These are phyloP conservation scores for Wickerhamomyces sydowiorum DNA, from an alignment of 805 yeast species.

Conservation along the genomic window DNA sequence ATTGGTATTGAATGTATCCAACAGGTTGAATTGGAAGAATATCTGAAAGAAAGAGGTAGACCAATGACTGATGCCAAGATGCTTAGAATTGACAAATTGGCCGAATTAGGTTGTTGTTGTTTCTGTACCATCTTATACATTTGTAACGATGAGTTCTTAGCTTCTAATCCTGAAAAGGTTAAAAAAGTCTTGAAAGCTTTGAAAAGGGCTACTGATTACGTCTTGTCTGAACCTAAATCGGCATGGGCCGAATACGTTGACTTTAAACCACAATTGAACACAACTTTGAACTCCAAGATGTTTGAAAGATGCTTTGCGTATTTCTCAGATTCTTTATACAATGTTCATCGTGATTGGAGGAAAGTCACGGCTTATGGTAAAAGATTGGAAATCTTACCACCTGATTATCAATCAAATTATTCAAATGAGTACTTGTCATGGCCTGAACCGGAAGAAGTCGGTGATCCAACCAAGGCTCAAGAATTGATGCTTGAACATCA, in stretches of 20 bases:
- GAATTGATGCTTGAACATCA: constrained; percentile 41
- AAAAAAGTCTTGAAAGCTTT: constrained; percentile 39
- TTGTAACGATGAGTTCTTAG: constrained; percentile 44
- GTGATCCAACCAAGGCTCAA: constrained; percentile 43
- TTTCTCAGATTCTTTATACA: constrained; percentile 44
- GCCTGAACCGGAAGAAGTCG: constrained; percentile 42
- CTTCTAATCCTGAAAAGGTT: constrained; percentile 40
- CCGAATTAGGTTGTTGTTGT: constrained; percentile 54
- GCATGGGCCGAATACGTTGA: constrained; percentile 42
- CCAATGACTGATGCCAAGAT: constrained; percentile 42
- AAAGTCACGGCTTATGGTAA: constrained; percentile 52
- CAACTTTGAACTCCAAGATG: constrained; percentile 36
- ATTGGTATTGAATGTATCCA: constrained; percentile 56
- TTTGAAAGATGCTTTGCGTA: constrained; percentile 52
- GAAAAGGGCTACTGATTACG: constrained; percentile 45
- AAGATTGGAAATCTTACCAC: constrained; percentile 44
- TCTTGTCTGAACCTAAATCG: constrained; percentile 35
- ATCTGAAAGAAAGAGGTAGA: constrained; percentile 36
- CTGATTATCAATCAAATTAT: constrained; percentile 44
- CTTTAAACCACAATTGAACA: constrained; percentile 42
- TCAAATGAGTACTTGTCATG: constrained; percentile 45
- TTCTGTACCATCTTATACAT: constrained; percentile 53
- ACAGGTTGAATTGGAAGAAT: constrained; percentile 51
- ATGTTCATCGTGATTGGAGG: constrained; percentile 52
- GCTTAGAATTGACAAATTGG: constrained; percentile 51